Base-by-base conservation (phyloP, 1,139 yeast genomes). In the Sugiyamaella novakii region DNA sequence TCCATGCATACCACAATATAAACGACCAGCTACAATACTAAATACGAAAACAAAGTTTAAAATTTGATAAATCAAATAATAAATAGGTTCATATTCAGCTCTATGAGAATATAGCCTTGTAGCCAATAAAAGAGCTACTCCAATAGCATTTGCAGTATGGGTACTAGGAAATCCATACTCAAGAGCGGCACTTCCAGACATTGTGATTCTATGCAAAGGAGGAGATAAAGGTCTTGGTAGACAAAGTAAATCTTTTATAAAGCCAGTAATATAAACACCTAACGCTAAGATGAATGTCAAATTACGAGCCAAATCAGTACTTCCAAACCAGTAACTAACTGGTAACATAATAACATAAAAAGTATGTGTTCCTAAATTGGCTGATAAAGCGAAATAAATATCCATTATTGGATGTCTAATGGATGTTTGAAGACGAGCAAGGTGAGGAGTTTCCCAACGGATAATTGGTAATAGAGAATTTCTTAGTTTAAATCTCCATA, bases 1-100 rank as follows among this genome's bases (percentile, higher is more conserved):
- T 1, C 98, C 98, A 68, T 92, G 98, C 98, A 92, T 92, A 3
- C 98, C 98, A 66, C 97, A 91, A 68, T 92, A 92, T 5, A 92
- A 65, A 50, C 98, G 74, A 24, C 98, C 98, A 55, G 80, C 67
- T 1, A 87, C 79, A 55, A 92, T 73, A 8, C 94, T 81, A 21
- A 74, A 54, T 61, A 82, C 84, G 64, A 91, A 89, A 12, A 78
- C 38, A 1, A 67, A 43, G 29, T 67, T 57, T 11, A 66, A 39
- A 1, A 57, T 46, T 45, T 60, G 58, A 21, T 51, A 54, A 12
- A 43, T 47, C 42, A 56, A 29, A 31, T 47, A 54, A 11, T 42
- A 15, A 19, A 48, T n/a, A 11, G 33, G 8, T 18, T 43, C 43
- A 21, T 53, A 54, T 12, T 42, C 27, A 27, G 43, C 58, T 29